These are phyloP conservation scores for Suillus tomentosus DNA, from an alignment of 768 basidiomycete genomes.

Conservation along the genomic window DNA sequence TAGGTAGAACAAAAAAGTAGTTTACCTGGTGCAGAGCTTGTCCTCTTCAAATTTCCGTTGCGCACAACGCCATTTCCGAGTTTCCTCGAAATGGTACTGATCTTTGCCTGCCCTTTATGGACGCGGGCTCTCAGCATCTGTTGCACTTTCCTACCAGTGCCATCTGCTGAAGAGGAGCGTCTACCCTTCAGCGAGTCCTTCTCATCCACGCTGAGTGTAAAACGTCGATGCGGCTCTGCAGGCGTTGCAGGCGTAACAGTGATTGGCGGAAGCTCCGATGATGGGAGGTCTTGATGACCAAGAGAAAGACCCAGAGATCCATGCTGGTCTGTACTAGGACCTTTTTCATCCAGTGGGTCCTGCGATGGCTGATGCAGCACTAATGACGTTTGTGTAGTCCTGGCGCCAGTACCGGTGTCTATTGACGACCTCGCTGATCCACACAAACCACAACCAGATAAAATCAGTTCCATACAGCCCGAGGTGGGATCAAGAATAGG, in stretches of 20 bases:
- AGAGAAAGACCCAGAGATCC: conserved; percentile 9
- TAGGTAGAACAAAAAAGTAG: conserved; percentile 17
- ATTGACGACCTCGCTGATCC: conserved; percentile 31
- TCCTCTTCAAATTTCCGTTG: conserved; percentile 55
- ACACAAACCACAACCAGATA: conserved; percentile 8
- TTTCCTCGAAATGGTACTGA: conserved; percentile 75
- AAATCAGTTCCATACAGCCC: conserved; percentile 6
- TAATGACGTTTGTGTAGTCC: conserved; percentile 25
- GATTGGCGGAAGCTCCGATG: conserved; percentile 40
- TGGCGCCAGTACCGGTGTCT: conserved; percentile 27
- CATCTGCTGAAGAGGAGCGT: conserved; percentile 37
- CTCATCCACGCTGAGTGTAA: conserved; percentile 21
- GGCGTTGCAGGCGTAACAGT: conserved; percentile 67
- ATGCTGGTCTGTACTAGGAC: background rate
- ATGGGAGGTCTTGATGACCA: background rate
- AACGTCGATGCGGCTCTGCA: conserved; percentile 31
- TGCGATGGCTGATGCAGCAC: conserved; percentile 18
- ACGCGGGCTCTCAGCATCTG: conserved; percentile 75
- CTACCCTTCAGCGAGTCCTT: conserved; percentile 21
- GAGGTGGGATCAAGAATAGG: background rate
- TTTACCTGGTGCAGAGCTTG: conserved; percentile 70
- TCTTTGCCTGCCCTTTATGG: conserved; percentile 70
- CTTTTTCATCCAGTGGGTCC: conserved; percentile 19
- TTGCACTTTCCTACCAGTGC: conserved; percentile 71
- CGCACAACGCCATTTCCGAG: conserved; percentile 70